phyloP scores from a whole-genome alignment of 2,329 filamentous ascomycete genomes.

The Fusarium palustre region DNA sequence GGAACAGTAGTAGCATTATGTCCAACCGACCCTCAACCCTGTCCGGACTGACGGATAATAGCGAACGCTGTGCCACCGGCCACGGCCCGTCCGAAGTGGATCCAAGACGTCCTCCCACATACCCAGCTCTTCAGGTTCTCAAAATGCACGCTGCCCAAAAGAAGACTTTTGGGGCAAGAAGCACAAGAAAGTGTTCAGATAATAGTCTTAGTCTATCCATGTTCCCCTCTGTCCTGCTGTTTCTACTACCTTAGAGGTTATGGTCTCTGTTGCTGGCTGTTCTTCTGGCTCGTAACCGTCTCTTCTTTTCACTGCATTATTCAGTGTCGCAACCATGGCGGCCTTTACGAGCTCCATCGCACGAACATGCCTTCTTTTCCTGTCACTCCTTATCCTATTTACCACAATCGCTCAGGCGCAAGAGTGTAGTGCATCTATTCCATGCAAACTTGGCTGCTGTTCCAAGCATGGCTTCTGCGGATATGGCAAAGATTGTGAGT shows the following conservation, averaged over 20 bases:
- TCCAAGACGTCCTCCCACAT: background rate
- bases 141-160: background rate
- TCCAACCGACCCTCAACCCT: background rate
- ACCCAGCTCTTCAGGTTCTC: background rate
- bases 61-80: background rate
- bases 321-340: conserved; percentile 8
- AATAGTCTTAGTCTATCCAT: background rate
- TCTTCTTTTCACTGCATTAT: background rate
- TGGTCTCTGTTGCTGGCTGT: background rate
- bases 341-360: conserved; percentile 1
- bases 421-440: conserved; percentile 23
- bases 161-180: background rate
- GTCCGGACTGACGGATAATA: no score
- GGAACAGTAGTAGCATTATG: no score
- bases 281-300: background rate
- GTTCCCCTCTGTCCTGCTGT: background rate
- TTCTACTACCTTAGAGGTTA: background rate
- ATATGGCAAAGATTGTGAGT: conserved; percentile 41
- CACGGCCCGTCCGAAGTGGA: background rate
- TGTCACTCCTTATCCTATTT: conserved; percentile 10
- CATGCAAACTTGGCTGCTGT: conserved; percentile 51
- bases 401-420: conserved; percentile 1
- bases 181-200: background rate
- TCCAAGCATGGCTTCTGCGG: conserved; percentile 45
- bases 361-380: conserved; percentile 8